Percentiles rank a stretch among this genome's conserved stretches.
phyloP scores from a whole-genome alignment of 306 rosid genomes.

The Datisca glomerata region DNA sequence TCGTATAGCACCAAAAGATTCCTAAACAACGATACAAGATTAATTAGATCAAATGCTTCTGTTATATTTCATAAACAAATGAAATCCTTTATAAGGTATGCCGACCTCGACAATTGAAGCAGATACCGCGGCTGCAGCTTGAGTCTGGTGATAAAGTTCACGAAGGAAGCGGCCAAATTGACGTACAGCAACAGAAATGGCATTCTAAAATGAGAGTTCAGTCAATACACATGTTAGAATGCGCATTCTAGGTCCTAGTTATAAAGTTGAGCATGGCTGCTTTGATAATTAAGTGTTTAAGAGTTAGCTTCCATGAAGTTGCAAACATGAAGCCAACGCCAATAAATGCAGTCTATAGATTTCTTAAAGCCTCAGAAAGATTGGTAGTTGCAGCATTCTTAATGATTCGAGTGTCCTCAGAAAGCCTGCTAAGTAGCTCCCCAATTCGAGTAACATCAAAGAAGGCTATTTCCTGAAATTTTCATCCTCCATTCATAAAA shows the following conservation, averaged over 20 bases:
- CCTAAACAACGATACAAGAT: slow-evolving; percentile 24
- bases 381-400: slow-evolving; percentile 84
- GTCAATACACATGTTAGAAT: no score
- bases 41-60: neutral
- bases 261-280: no score
- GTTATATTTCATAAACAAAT: neutral
- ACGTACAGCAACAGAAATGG: slow-evolving; percentile 59
- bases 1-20: slow-evolving; percentile 77
- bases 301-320: slow-evolving; percentile 68
- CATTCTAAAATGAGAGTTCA: no score
- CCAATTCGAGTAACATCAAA: slow-evolving; percentile 74
- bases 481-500: no score
- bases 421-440: slow-evolving; percentile 75
- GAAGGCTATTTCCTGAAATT: slow-evolving; percentile 87
- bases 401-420: slow-evolving; percentile 78
- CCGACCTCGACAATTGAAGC: slow-evolving; percentile 75
- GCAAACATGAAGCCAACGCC: slow-evolving; percentile 70
- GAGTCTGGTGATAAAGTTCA: slow-evolving; percentile 73
- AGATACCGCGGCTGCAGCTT: slow-evolving; percentile 77
- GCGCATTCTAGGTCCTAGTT: no score
- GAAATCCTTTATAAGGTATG: slow-evolving; percentile 2
- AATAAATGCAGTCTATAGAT: slow-evolving; percentile 49
- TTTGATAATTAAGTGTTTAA: no score
- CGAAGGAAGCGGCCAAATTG: slow-evolving; percentile 72
- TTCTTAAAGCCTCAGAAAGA: slow-evolving; percentile 74